These are phyloP conservation scores for Pseudogymnoascus sp. DNA, from an alignment of 2,329 filamentous ascomycete genomes.

Conservation along the genomic window DNA sequence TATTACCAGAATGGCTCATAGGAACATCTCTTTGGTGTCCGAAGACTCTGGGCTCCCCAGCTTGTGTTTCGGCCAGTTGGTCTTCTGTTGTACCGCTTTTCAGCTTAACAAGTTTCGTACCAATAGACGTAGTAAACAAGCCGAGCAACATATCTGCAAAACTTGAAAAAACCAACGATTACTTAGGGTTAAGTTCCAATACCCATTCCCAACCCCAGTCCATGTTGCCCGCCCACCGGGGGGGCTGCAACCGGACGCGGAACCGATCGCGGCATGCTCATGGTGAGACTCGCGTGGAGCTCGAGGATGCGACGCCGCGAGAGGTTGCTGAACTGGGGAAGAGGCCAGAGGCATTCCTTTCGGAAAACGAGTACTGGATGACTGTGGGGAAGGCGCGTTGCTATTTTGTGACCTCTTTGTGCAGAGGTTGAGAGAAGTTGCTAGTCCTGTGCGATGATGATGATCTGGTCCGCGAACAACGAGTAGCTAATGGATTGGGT, in stretches of 20 bases:
- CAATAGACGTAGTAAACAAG: constrained; percentile 45
- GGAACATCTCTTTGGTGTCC: constrained; percentile 49
- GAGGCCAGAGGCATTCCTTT: constrained; percentile 51
- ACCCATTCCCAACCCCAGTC: constrained; percentile 42
- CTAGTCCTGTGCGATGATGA: constrained; percentile 17
- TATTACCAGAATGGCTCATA: constrained; percentile 75
- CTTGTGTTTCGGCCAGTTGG: constrained; percentile 41
- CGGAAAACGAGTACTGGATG: constrained; percentile 66
- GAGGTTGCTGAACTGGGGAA: constrained; percentile 29
- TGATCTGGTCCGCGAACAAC: constrained; percentile 20
- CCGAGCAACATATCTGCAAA: constrained; percentile 65
- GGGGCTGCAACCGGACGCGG: constrained; percentile 32
- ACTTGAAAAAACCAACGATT: constrained; percentile 59
- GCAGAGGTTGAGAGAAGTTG: constrained; percentile 40
- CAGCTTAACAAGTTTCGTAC: constrained; percentile 26
- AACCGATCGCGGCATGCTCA: constrained; percentile 42
- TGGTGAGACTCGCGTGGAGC: constrained; percentile 49
- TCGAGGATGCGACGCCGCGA: constrained; percentile 46
- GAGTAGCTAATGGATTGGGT: constrained; percentile 20
- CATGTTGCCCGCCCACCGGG: constrained; percentile 28
- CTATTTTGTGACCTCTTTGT: constrained; percentile 37
- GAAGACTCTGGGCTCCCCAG: constrained; percentile 49
- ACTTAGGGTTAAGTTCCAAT: constrained; percentile 98
- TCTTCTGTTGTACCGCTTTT: constrained; percentile 45
- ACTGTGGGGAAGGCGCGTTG: constrained; percentile 75